Conservation (phyloP, 805 yeast genomes). For the Hanseniaspora occidentalis region DNA sequence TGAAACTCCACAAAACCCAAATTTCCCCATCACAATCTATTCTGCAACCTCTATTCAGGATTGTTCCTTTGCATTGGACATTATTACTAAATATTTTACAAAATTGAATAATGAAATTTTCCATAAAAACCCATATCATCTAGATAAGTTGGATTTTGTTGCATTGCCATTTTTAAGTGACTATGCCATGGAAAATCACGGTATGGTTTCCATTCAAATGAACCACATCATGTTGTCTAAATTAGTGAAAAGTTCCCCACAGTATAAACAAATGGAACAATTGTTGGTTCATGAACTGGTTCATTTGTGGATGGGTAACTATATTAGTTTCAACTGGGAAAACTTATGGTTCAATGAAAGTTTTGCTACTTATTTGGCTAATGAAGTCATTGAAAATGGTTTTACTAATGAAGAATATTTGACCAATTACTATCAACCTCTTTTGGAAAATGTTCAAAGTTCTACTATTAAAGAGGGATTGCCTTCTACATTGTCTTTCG, state of each 20-base stretch:
- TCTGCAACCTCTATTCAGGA: slow-evolving; percentile 36
- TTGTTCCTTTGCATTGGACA: slow-evolving; percentile 38
- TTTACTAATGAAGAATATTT: slow-evolving; percentile 17
- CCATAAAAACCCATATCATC: slow-evolving; percentile 33
- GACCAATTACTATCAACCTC: slow-evolving; percentile 1
- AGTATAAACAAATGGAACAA: slow-evolving; percentile 32
- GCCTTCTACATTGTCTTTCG: not conserved
- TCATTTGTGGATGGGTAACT: slow-evolving; percentile 74
- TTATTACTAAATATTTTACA: slow-evolving; percentile 37
- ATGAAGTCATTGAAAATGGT: slow-evolving; percentile 10
- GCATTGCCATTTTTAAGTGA: slow-evolving; percentile 61
- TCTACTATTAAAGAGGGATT: not conserved
- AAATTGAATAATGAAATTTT: slow-evolving; percentile 24
- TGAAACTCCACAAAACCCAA: slow-evolving; percentile 3
- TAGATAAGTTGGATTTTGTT: slow-evolving; percentile 52
- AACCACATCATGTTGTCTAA: slow-evolving; percentile 31
- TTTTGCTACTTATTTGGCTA: slow-evolving; percentile 64
- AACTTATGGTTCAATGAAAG: slow-evolving; percentile 67
- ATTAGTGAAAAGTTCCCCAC: slow-evolving; percentile 15
- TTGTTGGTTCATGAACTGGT: slow-evolving; percentile 60
- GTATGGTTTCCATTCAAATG: slow-evolving; percentile 47
- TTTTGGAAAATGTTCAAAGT: not conserved
- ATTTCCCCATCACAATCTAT: slow-evolving; percentile 39
- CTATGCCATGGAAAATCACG: slow-evolving; percentile 77
- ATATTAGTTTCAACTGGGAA: slow-evolving; percentile 56